Conservation (phyloP, 164 flowering plant genomes). For the Berberis vulgaris region DNA sequence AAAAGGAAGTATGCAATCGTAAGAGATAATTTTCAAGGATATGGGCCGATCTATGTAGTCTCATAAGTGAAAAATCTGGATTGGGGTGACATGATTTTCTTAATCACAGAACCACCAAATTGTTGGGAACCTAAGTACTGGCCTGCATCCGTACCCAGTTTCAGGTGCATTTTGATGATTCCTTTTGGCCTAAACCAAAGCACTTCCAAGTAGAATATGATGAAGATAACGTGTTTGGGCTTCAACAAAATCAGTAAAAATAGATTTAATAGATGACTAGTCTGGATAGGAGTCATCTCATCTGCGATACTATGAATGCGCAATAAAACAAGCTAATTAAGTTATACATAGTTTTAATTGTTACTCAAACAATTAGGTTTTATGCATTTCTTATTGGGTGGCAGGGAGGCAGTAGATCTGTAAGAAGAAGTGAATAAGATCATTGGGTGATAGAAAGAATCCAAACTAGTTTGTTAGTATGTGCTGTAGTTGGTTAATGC, state of each 20-base stretch:
- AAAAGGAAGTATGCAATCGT: neutral
- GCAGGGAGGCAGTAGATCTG: neutral
- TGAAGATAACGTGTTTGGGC: neutral
- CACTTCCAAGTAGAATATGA: neutral
- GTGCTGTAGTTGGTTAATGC: too few relatives aligned
- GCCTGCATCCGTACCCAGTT: neutral
- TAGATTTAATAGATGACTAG: too few relatives aligned
- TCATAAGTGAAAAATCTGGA: constrained; percentile 2
- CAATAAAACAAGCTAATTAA: too few relatives aligned
- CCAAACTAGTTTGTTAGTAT: neutral
- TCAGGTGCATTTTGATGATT: neutral
- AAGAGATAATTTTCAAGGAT: neutral
- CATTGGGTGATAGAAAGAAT: neutral
- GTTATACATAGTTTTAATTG: too few relatives aligned
- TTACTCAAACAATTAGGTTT: too few relatives aligned
- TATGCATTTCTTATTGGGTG: neutral
- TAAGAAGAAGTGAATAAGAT: constrained; percentile 1
- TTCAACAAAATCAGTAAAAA: too few relatives aligned
- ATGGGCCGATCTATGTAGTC: neutral
- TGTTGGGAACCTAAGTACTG: neutral
- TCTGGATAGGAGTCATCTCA: too few relatives aligned
- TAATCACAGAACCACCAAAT: neutral
- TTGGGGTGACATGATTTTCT: constrained; percentile 3
- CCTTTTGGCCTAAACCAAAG: neutral
- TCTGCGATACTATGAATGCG: too few relatives aligned